phyloP scores from a whole-genome alignment of 2,329 filamentous ascomycete genomes.

The Calonectria leucothoes region DNA sequence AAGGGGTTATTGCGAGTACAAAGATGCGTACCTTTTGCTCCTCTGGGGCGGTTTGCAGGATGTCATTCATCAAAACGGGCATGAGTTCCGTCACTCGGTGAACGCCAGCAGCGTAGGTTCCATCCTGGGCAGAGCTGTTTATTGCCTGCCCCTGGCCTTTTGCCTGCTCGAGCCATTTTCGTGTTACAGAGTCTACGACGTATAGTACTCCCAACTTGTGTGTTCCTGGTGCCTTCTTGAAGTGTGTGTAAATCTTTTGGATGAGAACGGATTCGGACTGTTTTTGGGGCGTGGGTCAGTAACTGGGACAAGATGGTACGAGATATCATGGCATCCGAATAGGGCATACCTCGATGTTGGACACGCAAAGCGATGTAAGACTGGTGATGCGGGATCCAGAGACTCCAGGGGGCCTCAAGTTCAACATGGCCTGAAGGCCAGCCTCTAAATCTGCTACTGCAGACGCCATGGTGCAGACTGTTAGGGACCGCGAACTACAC shows the following conservation, averaged over 20 bases:
- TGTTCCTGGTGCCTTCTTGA: slow-evolving; percentile 92
- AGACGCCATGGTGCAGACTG: slow-evolving; percentile 72
- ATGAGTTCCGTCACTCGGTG: slow-evolving; percentile 97
- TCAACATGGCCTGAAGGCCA: slow-evolving; percentile 90
- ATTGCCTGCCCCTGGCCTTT: slow-evolving; percentile 86
- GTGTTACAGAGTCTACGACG: slow-evolving; percentile 99
- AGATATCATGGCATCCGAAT: background rate
- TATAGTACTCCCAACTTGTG: slow-evolving; percentile 99
- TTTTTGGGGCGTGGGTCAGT: slow-evolving; percentile 37
- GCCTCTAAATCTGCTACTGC: slow-evolving; percentile 91
- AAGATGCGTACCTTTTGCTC: slow-evolving; percentile 92
- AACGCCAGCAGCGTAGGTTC: slow-evolving; percentile 94
- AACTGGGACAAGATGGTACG: slow-evolving; percentile 7
- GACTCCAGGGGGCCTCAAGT: slow-evolving; percentile 91
- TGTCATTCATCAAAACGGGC: slow-evolving; percentile 94
- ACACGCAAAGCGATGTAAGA: slow-evolving; percentile 88
- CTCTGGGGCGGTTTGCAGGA: slow-evolving; percentile 86
- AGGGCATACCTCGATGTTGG: slow-evolving; percentile 83
- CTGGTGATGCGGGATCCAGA: slow-evolving; percentile 91
- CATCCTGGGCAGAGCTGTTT: slow-evolving; percentile 84
- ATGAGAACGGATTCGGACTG: slow-evolving; percentile 95
- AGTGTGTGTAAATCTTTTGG: slow-evolving; percentile 96
- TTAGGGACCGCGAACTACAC: slow-evolving; percentile 34
- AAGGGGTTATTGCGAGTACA: slow-evolving; percentile 34
- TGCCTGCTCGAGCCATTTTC: slow-evolving; percentile 97